Base-by-base conservation (phyloP, 441 rosid species). In the Lagerstroemia fauriei region DNA sequence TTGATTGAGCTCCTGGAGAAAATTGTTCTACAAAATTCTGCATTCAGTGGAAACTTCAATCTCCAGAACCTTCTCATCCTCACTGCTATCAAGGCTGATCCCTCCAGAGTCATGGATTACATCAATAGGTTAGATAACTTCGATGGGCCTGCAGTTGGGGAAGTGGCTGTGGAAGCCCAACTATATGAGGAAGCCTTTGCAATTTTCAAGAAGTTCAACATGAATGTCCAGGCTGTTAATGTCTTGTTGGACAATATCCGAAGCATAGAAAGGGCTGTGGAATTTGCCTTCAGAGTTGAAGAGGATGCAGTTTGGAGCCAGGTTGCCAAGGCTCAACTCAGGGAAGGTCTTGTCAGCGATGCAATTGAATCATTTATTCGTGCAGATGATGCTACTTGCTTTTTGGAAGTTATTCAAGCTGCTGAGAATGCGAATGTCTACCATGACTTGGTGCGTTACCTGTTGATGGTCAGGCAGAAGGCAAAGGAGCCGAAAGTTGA, bases 101-200 rank as follows among this genome's bases (percentile, higher is more conserved):
- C 99, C 46, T 92, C 98, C 48, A 92, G 99, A 87, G 99, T 97
- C 73, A 97, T 97, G 99, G 99, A 97, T 86, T 97, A 97, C 83
- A 87, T 97, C 66, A 97, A 97, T 84, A 91, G 99, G 89, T 90
- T 97, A 73, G 99, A 97, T 83, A 97, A 97, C 87, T 97, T 95
- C 87, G 99, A 95, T 92, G 99, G 99, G 78, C 99, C 99, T 83
- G 99, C 98, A 44, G 97, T 97, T 86, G 99, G 98, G 71, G 99
- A 97, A 88, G 96, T 95, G 82, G 99, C 99, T 22, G 98, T 94
- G 79, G 97, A 97, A 89, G 98, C 94, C 20, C 95, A 94, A 84
- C 84, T 97, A 3, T 95, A 87, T 34, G 93, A 95, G 88, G 99
- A 97, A 90, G 99, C 99, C 72, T 97, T 90, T 90, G 94, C 98